These are phyloP conservation scores for Chrysopogon serrulatus DNA, from an alignment of 176 grass and related monocot genomes.

Conservation along the genomic window DNA sequence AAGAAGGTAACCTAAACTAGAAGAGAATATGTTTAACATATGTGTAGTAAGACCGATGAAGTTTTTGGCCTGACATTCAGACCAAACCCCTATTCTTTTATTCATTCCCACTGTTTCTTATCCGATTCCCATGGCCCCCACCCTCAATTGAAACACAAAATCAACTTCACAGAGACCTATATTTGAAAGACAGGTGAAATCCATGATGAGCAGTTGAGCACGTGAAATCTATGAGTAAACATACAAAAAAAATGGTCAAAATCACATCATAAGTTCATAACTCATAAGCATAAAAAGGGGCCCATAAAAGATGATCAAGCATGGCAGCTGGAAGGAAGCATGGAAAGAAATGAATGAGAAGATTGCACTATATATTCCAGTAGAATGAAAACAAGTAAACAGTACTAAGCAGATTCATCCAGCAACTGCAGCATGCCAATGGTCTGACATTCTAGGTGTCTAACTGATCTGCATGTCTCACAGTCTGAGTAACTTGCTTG, in stretches of 20 bases:
- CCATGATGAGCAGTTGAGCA: not conserved
- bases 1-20: slow-evolving; percentile 22
- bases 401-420: not conserved
- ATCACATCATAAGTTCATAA: not conserved
- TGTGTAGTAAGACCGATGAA: slow-evolving; percentile 21
- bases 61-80: slow-evolving; percentile 34
- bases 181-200: slow-evolving; percentile 9
- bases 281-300: not conserved
- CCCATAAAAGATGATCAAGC: not conserved
- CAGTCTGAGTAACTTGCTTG: not conserved
- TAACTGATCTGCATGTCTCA: not conserved
- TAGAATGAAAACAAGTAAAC: not conserved
- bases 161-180: not conserved
- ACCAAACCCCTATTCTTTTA: slow-evolving; percentile 6
- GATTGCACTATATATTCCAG: not conserved
- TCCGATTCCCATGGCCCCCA: not conserved
- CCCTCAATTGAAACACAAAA: slow-evolving; percentile 13
- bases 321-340: not conserved
- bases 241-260: not conserved
- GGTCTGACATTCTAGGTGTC: not conserved
- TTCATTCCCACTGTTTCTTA: slow-evolving; percentile 7
- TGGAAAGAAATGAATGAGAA: not conserved
- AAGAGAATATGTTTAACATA: slow-evolving; percentile 6
- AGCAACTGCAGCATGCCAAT: not conserved
- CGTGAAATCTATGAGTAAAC: not conserved